Evolutionary conservation across 1,284 basidiomycete species (phyloP).

Genomic region (Cryptococcus jaspeensis): DNA sequence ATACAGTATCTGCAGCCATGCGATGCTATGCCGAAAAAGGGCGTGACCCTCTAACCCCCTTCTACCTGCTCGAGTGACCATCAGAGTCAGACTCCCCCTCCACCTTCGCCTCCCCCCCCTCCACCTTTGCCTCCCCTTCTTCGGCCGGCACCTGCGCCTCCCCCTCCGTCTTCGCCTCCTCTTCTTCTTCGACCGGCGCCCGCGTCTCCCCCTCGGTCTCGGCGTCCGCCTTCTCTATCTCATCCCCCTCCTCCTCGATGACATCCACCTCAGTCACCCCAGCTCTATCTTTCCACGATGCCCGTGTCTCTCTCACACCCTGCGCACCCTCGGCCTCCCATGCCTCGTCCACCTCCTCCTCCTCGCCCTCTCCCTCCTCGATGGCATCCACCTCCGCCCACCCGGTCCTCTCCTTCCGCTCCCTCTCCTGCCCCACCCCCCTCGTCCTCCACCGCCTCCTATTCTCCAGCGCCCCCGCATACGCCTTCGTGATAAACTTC

Average conservation of each 20-base stretch:
- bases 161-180: neutral
- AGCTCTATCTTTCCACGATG: neutral
- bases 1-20: neutral
- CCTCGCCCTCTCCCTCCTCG: neutral
- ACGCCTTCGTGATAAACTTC: constrained; percentile 34
- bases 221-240: neutral
- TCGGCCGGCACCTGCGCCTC: too few relatives aligned
- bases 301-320: too few relatives aligned
- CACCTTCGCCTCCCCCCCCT: too few relatives aligned
- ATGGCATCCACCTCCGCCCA: too few relatives aligned
- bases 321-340: neutral
- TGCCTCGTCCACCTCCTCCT: neutral
- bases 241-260: neutral
- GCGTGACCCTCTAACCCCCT: too few relatives aligned
- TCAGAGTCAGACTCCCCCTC: too few relatives aligned
- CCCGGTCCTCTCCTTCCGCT: neutral
- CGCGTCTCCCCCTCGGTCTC: neutral
- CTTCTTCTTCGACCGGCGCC: neutral
- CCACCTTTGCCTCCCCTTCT: too few relatives aligned
- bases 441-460: constrained; percentile 33
- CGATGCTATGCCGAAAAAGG: neutral
- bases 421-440: constrained; percentile 23
- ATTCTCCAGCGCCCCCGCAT: constrained; percentile 33
- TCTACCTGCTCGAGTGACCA: too few relatives aligned
- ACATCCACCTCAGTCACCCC: neutral